Percentiles rank a stretch among this genome's conserved stretches.
phyloP scores from a whole-genome alignment of 2,329 filamentous ascomycete genomes.

The Aspergillus aculeatinus region DNA sequence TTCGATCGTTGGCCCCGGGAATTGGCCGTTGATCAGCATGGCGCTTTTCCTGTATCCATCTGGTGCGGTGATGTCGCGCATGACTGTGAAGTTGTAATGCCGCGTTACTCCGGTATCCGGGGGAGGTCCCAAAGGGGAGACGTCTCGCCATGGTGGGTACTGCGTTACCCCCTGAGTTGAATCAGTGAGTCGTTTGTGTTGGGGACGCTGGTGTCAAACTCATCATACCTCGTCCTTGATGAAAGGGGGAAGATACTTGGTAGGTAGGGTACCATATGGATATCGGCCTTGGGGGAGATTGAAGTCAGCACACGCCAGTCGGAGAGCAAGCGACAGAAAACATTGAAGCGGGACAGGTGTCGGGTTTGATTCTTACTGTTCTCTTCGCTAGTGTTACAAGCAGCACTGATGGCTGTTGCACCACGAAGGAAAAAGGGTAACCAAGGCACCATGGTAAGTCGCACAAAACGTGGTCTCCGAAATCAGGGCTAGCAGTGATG shows the following conservation, averaged over 20 bases:
- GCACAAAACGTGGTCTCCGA: background rate
- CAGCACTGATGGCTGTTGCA: background rate
- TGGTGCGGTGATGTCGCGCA: slow-evolving; percentile 24
- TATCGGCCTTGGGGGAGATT: background rate
- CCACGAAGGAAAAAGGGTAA: background rate
- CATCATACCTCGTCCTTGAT: background rate
- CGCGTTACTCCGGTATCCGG: slow-evolving; percentile 28
- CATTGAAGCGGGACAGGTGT: too few relatives aligned
- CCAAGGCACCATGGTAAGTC: background rate
- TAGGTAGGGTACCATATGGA: background rate
- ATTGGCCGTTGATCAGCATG: slow-evolving; percentile 30
- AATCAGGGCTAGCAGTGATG: background rate
- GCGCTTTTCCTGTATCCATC: slow-evolving; percentile 29
- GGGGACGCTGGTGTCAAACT: background rate
- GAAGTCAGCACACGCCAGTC: background rate
- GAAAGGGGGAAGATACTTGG: background rate
- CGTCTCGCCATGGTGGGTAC: background rate
- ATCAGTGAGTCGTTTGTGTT: background rate
- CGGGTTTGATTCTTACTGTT: background rate
- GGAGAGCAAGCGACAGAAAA: too few relatives aligned
- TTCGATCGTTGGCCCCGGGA: slow-evolving; percentile 34
- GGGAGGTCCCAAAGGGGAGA: background rate
- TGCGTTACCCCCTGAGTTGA: background rate
- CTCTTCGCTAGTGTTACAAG: background rate
- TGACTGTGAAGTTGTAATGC: slow-evolving; percentile 31